These are phyloP conservation scores for Pezizomycotina sp. DNA, from an alignment of 2,329 filamentous ascomycete genomes.

Conservation along the genomic window DNA sequence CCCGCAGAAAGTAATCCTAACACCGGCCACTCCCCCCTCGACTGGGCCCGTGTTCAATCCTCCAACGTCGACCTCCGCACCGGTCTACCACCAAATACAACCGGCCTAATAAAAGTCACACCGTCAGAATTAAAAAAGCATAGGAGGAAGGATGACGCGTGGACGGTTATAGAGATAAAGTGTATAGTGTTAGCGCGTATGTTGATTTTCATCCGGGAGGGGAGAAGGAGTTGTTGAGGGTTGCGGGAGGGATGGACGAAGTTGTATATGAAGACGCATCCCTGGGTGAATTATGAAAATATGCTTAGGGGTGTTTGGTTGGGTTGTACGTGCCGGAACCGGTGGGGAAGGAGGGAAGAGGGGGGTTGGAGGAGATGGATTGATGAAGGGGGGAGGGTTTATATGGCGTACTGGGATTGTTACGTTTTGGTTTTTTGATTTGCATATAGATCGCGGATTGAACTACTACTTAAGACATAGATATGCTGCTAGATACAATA, in stretches of 20 bases:
- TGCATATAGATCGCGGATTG: too few relatives aligned
- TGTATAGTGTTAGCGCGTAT: conserved; percentile 90
- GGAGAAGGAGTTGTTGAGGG: conserved; percentile 51
- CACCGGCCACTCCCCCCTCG: conserved; percentile 83
- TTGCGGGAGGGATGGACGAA: conserved; percentile 47
- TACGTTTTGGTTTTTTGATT: too few relatives aligned
- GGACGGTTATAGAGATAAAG: conserved; percentile 74
- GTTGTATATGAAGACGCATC: conserved; percentile 50
- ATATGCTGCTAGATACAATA: too few relatives aligned
- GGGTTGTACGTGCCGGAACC: too few relatives aligned
- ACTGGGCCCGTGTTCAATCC: conserved; percentile 60
- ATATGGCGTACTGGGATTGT: too few relatives aligned
- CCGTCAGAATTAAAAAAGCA: conserved; percentile 61
- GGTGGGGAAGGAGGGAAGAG: too few relatives aligned
- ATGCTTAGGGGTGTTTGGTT: conserved; percentile 50
- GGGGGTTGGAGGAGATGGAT: too few relatives aligned
- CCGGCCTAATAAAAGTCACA: conserved; percentile 52
- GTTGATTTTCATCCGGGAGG: conserved; percentile 81
- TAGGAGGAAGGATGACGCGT: conserved; percentile 72
- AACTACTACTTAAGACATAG: too few relatives aligned
- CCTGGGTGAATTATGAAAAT: conserved; percentile 57
- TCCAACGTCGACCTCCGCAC: conserved; percentile 28
- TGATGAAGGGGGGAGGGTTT: too few relatives aligned
- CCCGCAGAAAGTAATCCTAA: conserved; percentile 58
- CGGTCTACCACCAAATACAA: neutral